These are phyloP conservation scores for Colletotrichum destructivum DNA, from an alignment of 2,329 filamentous ascomycete genomes.

Conservation along the genomic window DNA sequence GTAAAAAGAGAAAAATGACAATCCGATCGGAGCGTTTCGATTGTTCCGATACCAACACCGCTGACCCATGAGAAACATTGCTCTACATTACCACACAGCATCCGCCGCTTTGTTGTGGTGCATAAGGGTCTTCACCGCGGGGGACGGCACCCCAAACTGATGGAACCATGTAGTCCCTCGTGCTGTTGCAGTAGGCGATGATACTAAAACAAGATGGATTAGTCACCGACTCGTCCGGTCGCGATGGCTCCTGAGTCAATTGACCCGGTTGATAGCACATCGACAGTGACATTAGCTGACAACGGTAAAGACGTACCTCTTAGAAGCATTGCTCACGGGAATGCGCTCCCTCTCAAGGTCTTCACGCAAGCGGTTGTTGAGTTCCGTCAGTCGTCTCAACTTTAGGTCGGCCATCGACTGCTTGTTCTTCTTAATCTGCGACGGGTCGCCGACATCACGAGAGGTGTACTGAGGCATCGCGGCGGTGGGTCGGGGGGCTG, in stretches of 20 bases:
- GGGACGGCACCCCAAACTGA: conserved; percentile 96
- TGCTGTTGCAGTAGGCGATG: conserved; percentile 98
- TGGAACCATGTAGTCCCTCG: conserved; percentile 98
- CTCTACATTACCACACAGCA: conserved; percentile 95
- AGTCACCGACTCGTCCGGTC: conserved; percentile 14
- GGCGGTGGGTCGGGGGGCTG: conserved; percentile 46
- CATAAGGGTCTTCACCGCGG: conserved; percentile 98
- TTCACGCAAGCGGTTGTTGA: conserved; percentile 96
- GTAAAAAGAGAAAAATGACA: conserved; percentile 38
- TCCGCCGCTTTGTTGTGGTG: conserved; percentile 90
- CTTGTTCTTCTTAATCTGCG: conserved; percentile 90
- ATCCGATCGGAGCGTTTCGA: conserved; percentile 25
- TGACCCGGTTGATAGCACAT: conserved; percentile 4
- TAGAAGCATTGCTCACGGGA: conserved; percentile 93
- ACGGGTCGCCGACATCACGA: conserved; percentile 77
- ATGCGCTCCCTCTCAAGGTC: conserved; percentile 96
- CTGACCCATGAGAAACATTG: conserved; percentile 23
- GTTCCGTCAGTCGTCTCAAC: conserved; percentile 93
- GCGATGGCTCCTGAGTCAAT: conserved; percentile 5
- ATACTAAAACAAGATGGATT: conserved; percentile 72
- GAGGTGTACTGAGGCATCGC: conserved; percentile 78
- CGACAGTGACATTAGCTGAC: background rate
- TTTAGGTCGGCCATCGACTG: conserved; percentile 99
- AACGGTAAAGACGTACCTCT: conserved; percentile 72
- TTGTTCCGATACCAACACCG: conserved; percentile 26